phyloP scores from a whole-genome alignment of 1,284 basidiomycete species.

The Salmacisia buchloeana region DNA sequence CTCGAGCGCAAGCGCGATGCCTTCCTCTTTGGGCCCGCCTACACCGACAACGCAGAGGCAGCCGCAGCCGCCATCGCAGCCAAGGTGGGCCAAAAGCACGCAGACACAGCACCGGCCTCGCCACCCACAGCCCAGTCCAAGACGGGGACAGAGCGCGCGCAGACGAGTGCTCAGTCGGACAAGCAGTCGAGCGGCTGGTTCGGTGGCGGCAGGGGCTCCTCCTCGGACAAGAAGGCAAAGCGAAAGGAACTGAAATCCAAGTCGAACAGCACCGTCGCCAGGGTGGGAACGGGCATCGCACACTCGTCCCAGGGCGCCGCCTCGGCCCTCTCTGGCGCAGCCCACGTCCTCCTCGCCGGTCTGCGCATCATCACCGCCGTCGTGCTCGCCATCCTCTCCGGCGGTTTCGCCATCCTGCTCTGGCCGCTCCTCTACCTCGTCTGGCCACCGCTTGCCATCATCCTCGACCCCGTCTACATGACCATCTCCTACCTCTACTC shows the following conservation, averaged over 20 bases:
- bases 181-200: no score
- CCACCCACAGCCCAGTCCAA: neutral
- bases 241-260: neutral
- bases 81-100: neutral
- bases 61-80: no score
- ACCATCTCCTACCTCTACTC: neutral
- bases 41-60: conserved; percentile 8
- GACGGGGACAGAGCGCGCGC: no score
- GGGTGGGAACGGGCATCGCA: neutral
- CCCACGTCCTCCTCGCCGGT: neutral
- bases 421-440: neutral
- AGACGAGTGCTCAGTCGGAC: no score
- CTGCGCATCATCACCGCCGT: neutral
- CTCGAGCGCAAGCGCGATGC: conserved; percentile 7
- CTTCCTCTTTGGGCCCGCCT: conserved; percentile 1
- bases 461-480: neutral
- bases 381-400: neutral
- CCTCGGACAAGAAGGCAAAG: neutral
- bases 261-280: neutral
- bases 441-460: neutral
- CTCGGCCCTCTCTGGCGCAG: neutral
- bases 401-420: neutral
- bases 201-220: neutral
- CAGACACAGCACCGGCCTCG: neutral
- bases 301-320: neutral